Evolutionary conservation across 2,329 filamentous ascomycete genomes (phyloP).

Genomic region (Colletotrichum sp.): DNA sequence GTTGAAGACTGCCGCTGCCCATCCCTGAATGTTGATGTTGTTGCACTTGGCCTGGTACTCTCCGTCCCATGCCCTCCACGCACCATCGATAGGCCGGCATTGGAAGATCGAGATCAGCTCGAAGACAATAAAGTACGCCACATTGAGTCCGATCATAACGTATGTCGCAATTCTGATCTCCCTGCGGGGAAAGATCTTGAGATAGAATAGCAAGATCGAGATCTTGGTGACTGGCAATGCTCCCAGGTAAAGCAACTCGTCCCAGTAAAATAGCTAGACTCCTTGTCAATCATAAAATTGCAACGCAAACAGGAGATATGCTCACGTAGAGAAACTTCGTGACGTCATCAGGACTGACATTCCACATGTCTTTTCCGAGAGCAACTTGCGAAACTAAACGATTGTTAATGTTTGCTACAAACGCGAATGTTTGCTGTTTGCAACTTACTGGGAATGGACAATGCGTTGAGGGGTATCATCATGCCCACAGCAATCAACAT

Average conservation of each 20-base stretch:
- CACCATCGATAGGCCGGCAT: constrained; percentile 6
- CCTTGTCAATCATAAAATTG: neutral
- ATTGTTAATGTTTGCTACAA: constrained; percentile 15
- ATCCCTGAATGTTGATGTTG: constrained; percentile 34
- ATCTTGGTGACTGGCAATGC: constrained; percentile 34
- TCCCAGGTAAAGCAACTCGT: constrained; percentile 35
- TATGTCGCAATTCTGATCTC: constrained; percentile 30
- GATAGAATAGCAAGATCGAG: constrained; percentile 35
- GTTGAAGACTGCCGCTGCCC: constrained; percentile 31
- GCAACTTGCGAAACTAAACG: constrained; percentile 29
- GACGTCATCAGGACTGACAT: constrained; percentile 29
- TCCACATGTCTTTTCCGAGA: constrained; percentile 44
- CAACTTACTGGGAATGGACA: neutral
- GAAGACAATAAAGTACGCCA: constrained; percentile 27
- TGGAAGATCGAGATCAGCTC: constrained; percentile 32
- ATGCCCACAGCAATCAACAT: constrained; percentile 33
- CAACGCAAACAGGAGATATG: neutral
- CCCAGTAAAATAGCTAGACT: constrained; percentile 30
- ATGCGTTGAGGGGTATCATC: constrained; percentile 10
- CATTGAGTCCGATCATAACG: constrained; percentile 27
- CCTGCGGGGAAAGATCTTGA: constrained; percentile 34
- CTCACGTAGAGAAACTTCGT: constrained; percentile 33
- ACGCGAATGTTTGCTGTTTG: neutral
- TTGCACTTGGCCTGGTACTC: constrained; percentile 29
- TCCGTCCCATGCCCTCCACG: constrained; percentile 30